Conservation (phyloP, 2,329 filamentous ascomycete species). For the Chaetomiaceae sp. region DNA sequence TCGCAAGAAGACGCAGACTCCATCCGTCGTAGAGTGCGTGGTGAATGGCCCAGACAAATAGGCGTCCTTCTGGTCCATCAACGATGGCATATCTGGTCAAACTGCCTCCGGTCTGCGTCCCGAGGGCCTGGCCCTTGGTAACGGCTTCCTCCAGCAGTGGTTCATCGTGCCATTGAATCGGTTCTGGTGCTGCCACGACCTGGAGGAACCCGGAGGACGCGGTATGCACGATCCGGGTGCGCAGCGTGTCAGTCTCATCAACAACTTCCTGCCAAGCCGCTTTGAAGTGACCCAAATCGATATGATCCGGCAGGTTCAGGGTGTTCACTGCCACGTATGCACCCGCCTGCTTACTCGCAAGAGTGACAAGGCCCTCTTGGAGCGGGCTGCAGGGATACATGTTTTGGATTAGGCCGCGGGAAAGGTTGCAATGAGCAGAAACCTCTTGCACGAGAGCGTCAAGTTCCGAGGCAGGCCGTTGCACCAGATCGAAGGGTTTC, state of each 20-base stretch:
- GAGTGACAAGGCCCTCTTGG: conserved; percentile 39
- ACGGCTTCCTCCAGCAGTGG: conserved; percentile 16
- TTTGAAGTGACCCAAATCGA: conserved; percentile 28
- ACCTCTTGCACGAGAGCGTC: conserved; percentile 17
- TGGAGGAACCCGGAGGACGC: conserved; percentile 21
- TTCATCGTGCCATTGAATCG: conserved; percentile 22
- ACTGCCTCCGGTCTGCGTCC: conserved; percentile 17
- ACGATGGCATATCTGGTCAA: conserved; percentile 23
- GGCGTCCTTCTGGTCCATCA: neutral
- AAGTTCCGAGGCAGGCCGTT: conserved; percentile 3
- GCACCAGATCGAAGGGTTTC: conserved; percentile 19
- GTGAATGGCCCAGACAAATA: conserved; percentile 33
- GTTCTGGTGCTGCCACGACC: conserved; percentile 13
- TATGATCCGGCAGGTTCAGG: conserved; percentile 22
- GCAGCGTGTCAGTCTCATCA: conserved; percentile 21
- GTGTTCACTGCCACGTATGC: conserved; percentile 36
- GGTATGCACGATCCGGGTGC: conserved; percentile 24
- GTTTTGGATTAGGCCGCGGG: conserved; percentile 28
- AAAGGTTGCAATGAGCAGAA: conserved; percentile 15
- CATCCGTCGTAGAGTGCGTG: conserved; percentile 50
- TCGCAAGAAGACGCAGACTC: conserved; percentile 35
- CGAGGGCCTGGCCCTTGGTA: conserved; percentile 14
- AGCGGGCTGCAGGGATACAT: conserved; percentile 39
- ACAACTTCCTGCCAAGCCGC: conserved; percentile 29
- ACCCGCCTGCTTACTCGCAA: conserved; percentile 33